Conservation (phyloP, 2,329 filamentous ascomycete species). For the Cladosporium austrohemisphaericum region DNA sequence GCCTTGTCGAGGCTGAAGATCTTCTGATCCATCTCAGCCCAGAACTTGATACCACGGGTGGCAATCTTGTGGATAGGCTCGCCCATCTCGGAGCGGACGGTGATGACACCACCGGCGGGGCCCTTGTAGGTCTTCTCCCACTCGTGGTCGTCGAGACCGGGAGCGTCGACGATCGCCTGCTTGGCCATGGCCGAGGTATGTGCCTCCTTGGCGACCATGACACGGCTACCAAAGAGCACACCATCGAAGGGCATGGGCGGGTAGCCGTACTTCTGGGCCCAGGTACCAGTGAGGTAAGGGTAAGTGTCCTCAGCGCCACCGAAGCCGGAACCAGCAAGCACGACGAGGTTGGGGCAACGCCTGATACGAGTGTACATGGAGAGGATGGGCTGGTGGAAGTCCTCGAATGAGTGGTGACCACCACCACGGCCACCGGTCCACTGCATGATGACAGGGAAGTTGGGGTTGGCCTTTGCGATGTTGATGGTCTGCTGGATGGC, state of each 20-base stretch:
- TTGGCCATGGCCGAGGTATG: conserved; percentile 84
- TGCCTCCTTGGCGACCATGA: conserved; percentile 93
- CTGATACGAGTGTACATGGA: conserved; percentile 89
- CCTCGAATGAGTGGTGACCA: conserved; percentile 91
- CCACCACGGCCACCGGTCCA: conserved; percentile 94
- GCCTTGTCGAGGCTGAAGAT: conserved; percentile 96
- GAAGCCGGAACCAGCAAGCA: conserved; percentile 88
- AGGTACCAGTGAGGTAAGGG: conserved; percentile 83
- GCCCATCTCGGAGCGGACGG: conserved; percentile 97
- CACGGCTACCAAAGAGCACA: conserved; percentile 82
- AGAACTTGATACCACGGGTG: conserved; percentile 91
- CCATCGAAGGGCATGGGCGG: conserved; percentile 94
- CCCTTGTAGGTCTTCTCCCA: conserved; percentile 96
- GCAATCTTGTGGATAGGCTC: conserved; percentile 99
- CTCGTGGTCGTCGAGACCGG: conserved; percentile 73
- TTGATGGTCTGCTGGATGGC: conserved; percentile 88
- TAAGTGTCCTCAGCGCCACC: conserved; percentile 87
- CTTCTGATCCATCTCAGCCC: conserved; percentile 98
- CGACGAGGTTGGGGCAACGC: conserved; percentile 78
- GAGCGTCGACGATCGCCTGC: conserved; percentile 82
- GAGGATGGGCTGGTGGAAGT: conserved; percentile 88
- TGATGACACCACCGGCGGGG: conserved; percentile 87
- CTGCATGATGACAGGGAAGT: conserved; percentile 87
- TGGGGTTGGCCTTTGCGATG: conserved; percentile 89
- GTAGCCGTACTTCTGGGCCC: conserved; percentile 83